Conservation (phyloP, 768 basidiomycete species). For the Xanthoconium purpureum region DNA sequence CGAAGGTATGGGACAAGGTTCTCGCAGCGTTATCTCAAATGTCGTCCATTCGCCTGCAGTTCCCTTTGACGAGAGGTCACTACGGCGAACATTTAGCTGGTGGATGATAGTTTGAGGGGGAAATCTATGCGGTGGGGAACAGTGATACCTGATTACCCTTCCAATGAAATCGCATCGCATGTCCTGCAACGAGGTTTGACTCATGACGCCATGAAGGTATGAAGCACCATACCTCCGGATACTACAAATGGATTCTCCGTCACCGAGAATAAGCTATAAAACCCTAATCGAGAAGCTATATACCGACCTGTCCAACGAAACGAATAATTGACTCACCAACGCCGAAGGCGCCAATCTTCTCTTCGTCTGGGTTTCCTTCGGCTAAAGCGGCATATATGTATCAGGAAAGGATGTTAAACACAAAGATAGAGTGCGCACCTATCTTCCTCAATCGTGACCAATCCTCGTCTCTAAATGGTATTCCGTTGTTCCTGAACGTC, state of each 20-base stretch:
- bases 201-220: no score
- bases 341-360: constrained; percentile 27
- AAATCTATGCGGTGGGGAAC: constrained; percentile 6
- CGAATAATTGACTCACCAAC: background rate
- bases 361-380: constrained; percentile 14
- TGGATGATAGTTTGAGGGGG: constrained; percentile 1
- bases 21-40: constrained; percentile 81
- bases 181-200: background rate
- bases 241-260: constrained; percentile 82
- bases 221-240: constrained; percentile 58
- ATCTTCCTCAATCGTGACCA: background rate
- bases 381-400: no score
- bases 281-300: constrained; percentile 38
- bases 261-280: constrained; percentile 79
- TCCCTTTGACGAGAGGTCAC: background rate
- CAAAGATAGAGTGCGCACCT: background rate
- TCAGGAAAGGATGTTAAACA: background rate
- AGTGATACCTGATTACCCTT: constrained; percentile 8
- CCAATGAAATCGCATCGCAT: constrained; percentile 2
- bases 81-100: constrained; percentile 60
- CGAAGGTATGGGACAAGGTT: constrained; percentile 69
- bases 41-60: constrained; percentile 63
- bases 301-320: background rate
- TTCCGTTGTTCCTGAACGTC: constrained; percentile 87
- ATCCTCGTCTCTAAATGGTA: constrained; percentile 53